A percentile compares a stretch with the other conserved stretches of the same genome.
These are phyloP conservation scores for Chara braunii DNA, from an alignment of 139 green algal genomes.

Conservation along the genomic window DNA sequence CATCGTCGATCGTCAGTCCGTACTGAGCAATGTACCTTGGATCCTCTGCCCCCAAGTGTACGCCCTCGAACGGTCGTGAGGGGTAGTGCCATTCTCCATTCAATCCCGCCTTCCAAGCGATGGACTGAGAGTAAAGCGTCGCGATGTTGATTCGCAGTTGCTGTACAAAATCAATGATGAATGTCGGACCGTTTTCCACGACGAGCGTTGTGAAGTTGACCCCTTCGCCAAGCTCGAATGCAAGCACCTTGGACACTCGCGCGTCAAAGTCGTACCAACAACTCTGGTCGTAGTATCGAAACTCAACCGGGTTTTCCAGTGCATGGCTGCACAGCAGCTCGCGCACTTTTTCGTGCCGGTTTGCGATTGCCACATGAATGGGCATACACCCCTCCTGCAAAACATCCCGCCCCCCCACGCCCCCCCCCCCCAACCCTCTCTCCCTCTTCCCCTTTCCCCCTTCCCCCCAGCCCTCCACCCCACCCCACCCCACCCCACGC, in stretches of 20 bases:
- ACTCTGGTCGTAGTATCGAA: conserved; percentile 12
- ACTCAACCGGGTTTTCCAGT: conserved; percentile 13
- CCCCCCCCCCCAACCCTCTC: no score
- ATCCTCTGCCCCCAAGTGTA: conserved; percentile 20
- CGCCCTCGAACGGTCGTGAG: conserved; percentile 18
- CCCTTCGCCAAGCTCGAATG: conserved; percentile 34
- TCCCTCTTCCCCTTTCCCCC: no score
- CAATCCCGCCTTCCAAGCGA: conserved; percentile 14
- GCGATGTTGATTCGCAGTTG: conserved; percentile 24
- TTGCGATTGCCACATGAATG: conserved; percentile 23
- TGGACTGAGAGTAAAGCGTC: conserved; percentile 20
- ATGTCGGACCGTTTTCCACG: conserved; percentile 15
- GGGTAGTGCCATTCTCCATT: conserved; percentile 16
- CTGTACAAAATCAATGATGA: conserved; percentile 35
- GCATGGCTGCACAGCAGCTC: conserved; percentile 13
- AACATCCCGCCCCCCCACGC: no score
- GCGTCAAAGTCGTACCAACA: conserved; percentile 21
- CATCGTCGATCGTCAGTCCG: no score
- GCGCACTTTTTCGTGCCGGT: neutral
- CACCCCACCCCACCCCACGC: no score
- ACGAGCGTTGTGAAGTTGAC: conserved; percentile 10
- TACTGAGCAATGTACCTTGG: conserved; percentile 10
- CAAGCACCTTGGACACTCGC: neutral
- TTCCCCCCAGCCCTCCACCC: no score
- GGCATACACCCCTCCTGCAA: conserved; percentile 14